Base-by-base conservation (phyloP, 75 land plant genomes). In the Sequoia sempervirens region DNA sequence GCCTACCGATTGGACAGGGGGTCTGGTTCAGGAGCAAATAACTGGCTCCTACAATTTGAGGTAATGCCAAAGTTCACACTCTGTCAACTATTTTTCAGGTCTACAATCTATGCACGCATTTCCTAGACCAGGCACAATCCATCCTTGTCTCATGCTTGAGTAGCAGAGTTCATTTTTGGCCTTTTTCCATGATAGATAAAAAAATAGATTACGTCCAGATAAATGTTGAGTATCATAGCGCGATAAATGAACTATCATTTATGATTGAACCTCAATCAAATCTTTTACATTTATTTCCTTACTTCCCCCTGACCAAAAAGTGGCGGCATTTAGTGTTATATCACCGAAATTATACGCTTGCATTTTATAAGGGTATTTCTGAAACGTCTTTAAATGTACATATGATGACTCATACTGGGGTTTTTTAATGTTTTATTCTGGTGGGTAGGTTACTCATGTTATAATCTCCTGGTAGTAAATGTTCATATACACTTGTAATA, bases 21-120 rank as follows among this genome's bases (percentile, higher is more conserved):
- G 9, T 86, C 38, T 64, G 96, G 98, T 0, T 85, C 83, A n/a
- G 94, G 95, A 79, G 82, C 73, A 32, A 81, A 86, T 72, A 96
- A 92, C 80, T 96, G 98, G 98, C 84, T 96, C 81, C 68, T 96
- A 28, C 90, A 91, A 53, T 87, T 96, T 64, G 95, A 96, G 97
- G 98, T 96, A 83, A 78, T 3, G 2, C 5, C 64, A 58, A 58
- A 58, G 20, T 58, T 58, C 26, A 18, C 23, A 54, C 3, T 18
- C 58, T 15, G 3, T 54, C 17, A 54, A 54, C 58, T 1, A 54
- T 20, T 54, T 15, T 54, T n/a, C 17, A 54, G 3, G 3, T 54
- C 58, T 54, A 18, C 20, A 15, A 54, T 54, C 58, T 18, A 54
- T 54, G 58, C 58, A 54, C 50, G 11, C 50, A 47, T 47, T 47